These are phyloP conservation scores for Solanum arcanum DNA, from an alignment of 257 asterid species.

Conservation along the genomic window DNA sequence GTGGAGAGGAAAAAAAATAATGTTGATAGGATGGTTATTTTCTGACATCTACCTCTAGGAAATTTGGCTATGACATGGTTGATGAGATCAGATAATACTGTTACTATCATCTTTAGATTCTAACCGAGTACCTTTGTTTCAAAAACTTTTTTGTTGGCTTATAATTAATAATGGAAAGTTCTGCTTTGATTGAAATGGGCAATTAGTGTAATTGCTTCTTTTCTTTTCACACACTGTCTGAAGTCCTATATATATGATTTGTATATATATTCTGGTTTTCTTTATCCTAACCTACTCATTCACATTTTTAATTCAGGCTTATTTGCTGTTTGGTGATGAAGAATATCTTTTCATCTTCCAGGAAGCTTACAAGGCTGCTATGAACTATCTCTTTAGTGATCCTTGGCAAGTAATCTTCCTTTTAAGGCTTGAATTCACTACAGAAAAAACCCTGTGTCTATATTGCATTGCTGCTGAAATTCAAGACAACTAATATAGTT, in stretches of 20 bases:
- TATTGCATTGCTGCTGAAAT: not conserved
- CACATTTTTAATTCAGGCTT: conserved; percentile 43
- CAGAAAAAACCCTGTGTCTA: not conserved
- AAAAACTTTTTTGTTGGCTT: not conserved
- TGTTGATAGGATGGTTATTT: not conserved
- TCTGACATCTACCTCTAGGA: not conserved
- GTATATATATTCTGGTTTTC: not conserved
- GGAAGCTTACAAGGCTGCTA: conserved; percentile 94
- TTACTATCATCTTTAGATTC: not conserved
- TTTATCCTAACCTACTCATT: not conserved
- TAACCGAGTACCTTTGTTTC: not conserved
- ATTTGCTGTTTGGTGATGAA: conserved; percentile 88
- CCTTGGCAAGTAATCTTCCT: conserved; percentile 54
- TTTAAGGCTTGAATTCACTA: not conserved
- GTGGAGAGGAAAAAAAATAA: not conserved
- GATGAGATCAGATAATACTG: not conserved
- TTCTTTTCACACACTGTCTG: not conserved
- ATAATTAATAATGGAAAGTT: not conserved
- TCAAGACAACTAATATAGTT: not conserved
- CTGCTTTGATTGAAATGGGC: not conserved
- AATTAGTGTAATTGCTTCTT: not conserved
- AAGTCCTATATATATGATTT: not conserved
- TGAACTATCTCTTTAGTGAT: conserved; percentile 80
- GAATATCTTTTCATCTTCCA: conserved; percentile 92
- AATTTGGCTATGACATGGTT: not conserved